Conservation (phyloP, 805 yeast genomes). For the Hanseniaspora lindneri region DNA sequence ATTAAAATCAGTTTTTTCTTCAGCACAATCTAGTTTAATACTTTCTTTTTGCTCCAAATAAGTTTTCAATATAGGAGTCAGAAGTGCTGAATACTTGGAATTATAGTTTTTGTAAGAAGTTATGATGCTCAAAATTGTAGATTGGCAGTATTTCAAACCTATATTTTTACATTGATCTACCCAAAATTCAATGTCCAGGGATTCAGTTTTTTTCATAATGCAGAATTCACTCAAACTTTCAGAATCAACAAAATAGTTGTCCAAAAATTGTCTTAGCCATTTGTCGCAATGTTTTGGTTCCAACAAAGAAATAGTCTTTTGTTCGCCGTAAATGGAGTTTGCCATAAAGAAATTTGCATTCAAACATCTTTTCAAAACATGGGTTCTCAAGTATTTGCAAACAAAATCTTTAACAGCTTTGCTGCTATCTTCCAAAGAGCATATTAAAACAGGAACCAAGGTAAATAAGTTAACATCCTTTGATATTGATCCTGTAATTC, state of each 20-base stretch:
- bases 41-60: conserved; percentile 38
- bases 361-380: conserved; percentile 28
- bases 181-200: conserved; percentile 49
- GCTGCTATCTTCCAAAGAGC: conserved; percentile 42
- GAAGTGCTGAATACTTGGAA: conserved; percentile 37
- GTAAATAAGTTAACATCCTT: conserved; percentile 38
- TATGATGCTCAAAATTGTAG: conserved; percentile 37
- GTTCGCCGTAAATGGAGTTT: conserved; percentile 47
- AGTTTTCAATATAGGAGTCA: conserved; percentile 34
- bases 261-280: conserved; percentile 34
- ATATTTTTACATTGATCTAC: conserved; percentile 52
- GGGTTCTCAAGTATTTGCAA: conserved; percentile 31
- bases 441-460: conserved; percentile 45
- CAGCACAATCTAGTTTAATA: conserved; percentile 36
- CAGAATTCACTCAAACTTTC: conserved; percentile 36
- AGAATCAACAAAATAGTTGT: conserved; percentile 41
- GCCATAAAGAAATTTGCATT: conserved; percentile 39
- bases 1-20: conserved; percentile 39
- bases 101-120: conserved; percentile 25
- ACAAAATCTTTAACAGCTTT: conserved; percentile 38
- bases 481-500: conserved; percentile 27
- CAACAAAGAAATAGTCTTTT: conserved; percentile 29
- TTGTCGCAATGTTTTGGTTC: conserved; percentile 52
- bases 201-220: conserved; percentile 44
- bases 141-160: conserved; percentile 46